Conservation (phyloP, 164 flowering plant species). For the Saururus chinensis region DNA sequence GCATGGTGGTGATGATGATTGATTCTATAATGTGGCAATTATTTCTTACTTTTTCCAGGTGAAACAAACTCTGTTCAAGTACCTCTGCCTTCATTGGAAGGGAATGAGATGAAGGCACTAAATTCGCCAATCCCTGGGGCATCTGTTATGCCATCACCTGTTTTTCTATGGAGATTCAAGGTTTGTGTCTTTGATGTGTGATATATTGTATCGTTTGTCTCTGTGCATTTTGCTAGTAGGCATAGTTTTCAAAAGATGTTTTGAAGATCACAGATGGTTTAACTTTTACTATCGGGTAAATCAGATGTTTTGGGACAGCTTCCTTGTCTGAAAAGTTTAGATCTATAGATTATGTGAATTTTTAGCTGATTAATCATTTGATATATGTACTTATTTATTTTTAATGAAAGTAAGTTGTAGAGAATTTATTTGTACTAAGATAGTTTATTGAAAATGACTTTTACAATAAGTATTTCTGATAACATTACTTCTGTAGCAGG, state of each 20-base stretch:
- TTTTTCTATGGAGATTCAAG: constrained; percentile 89
- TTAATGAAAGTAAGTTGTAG: too few species aligned
- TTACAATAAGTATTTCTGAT: too few species aligned
- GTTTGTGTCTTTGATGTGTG: constrained; percentile 19
- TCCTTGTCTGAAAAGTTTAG: too few species aligned
- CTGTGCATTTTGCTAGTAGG: background rate
- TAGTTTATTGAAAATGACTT: too few species aligned
- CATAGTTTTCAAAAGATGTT: background rate
- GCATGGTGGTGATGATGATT: background rate
- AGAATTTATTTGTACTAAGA: too few species aligned
- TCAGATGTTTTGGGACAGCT: background rate
- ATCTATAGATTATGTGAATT: too few species aligned
- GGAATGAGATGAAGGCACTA: background rate
- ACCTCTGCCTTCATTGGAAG: background rate
- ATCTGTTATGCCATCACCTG: constrained; percentile 70
- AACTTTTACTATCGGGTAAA: background rate
- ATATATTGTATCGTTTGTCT: background rate
- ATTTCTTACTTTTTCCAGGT: background rate
- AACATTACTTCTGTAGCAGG: too few species aligned
- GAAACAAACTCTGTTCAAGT: background rate
- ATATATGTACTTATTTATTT: too few species aligned
- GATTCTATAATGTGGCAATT: background rate
- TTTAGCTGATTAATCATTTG: too few species aligned
- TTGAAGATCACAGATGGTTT: background rate
- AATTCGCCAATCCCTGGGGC: constrained; percentile 29